Conservation (phyloP, 139 green algal species). For the Tetradesmus obliquus region DNA sequence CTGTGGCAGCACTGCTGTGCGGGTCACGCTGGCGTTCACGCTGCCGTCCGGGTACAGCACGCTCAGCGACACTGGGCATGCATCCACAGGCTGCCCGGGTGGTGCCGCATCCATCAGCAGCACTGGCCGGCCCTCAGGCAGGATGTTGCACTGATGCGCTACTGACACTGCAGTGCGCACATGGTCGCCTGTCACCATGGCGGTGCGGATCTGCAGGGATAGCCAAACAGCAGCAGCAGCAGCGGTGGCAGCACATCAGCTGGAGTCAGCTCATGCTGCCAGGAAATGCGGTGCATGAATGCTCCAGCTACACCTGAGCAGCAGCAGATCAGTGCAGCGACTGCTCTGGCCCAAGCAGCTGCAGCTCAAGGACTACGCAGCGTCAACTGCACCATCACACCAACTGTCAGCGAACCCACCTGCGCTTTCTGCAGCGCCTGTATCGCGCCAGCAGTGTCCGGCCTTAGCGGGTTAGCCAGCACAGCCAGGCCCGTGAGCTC, state of each 20-base stretch:
- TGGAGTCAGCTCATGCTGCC: not conserved
- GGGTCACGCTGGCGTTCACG: constrained; percentile 18
- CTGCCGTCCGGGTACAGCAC: constrained; percentile 57
- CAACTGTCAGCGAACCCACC: constrained; percentile 37
- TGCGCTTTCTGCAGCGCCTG: constrained; percentile 54
- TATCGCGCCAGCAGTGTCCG: constrained; percentile 53
- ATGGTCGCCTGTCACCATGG: constrained; percentile 64
- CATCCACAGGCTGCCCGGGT: not conserved
- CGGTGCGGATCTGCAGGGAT: constrained; percentile 24
- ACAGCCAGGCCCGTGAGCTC: constrained; percentile 63
- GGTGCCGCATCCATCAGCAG: constrained; percentile 53
- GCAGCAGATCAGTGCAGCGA: not conserved
- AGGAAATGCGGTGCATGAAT: not conserved
- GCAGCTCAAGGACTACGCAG: not conserved
- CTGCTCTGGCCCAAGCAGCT: not conserved
- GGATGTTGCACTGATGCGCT: constrained; percentile 64
- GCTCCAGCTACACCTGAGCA: not conserved
- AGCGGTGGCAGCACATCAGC: not conserved
- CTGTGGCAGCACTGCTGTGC: constrained; percentile 24
- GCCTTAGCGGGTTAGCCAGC: constrained; percentile 65
- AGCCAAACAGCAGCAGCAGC: not conserved
- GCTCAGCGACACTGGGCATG: constrained; percentile 41
- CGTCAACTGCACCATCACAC: not conserved
- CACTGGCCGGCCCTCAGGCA: constrained; percentile 48
- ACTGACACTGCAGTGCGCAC: constrained; percentile 62